phyloP scores from a whole-genome alignment of 73 alveolate genomes.

The Uronychia binucleata region DNA sequence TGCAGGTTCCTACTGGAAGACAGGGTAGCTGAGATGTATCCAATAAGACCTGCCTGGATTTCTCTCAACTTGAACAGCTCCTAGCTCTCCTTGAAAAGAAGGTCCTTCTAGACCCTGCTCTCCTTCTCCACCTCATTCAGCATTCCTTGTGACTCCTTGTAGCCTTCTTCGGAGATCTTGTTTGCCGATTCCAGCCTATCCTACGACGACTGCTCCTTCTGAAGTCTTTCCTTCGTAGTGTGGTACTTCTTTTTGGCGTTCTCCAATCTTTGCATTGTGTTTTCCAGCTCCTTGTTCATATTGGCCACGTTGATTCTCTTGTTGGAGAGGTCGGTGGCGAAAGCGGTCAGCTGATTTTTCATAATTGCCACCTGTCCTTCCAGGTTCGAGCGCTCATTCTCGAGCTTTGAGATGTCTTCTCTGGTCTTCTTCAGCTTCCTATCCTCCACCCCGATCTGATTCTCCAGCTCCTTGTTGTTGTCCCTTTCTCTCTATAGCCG shows the following conservation, averaged over 20 bases:
- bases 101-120: slow-evolving; percentile 82
- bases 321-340: slow-evolving; percentile 79
- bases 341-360: slow-evolving; percentile 81
- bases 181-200: slow-evolving; percentile 82
- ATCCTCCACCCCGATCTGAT: slow-evolving; percentile 58
- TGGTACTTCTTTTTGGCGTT: slow-evolving; percentile 67
- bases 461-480: slow-evolving; percentile 67
- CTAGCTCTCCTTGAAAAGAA: slow-evolving; percentile 93
- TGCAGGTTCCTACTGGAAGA: slow-evolving; percentile 92
- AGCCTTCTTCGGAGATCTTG: slow-evolving; percentile 68
- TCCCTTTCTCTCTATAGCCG: slow-evolving; percentile 79
- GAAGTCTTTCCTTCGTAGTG: slow-evolving; percentile 74
- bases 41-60: slow-evolving; percentile 93
- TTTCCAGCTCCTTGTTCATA: slow-evolving; percentile 63
- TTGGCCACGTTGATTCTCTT: slow-evolving; percentile 55
- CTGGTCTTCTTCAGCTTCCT: slow-evolving; percentile 59
- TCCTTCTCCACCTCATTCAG: slow-evolving; percentile 87
- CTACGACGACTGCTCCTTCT: slow-evolving; percentile 78
- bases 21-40: slow-evolving; percentile 97
- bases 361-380: slow-evolving; percentile 87
- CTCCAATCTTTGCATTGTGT: slow-evolving; percentile 69
- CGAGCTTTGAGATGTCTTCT: slow-evolving; percentile 56
- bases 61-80: slow-evolving; percentile 90
- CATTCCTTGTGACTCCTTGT: slow-evolving; percentile 69
- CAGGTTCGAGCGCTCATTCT: slow-evolving; percentile 53